Conservation (phyloP, 2,329 filamentous ascomycete genomes). For the Lecanosticta acicola region DNA sequence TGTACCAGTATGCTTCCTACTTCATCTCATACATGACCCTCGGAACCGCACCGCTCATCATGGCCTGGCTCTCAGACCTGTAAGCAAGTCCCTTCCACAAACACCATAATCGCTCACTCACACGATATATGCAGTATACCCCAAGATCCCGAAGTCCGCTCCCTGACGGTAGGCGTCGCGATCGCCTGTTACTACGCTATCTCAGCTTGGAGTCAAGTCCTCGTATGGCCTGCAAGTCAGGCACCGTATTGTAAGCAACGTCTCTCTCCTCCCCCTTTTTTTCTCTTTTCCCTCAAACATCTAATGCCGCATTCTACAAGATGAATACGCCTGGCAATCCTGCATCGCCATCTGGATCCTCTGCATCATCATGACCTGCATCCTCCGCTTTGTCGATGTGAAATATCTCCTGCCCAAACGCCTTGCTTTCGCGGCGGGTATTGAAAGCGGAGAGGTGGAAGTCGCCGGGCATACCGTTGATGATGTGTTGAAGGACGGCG, state of each 20-base stretch:
- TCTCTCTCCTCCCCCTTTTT: no score
- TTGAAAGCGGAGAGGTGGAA: constrained; percentile 16
- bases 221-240: constrained; percentile 49
- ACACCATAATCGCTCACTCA: neutral
- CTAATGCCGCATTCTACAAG: constrained; percentile 1
- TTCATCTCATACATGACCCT: constrained; percentile 47
- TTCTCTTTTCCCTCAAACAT: neutral
- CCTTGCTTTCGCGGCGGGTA: constrained; percentile 16
- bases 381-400: constrained; percentile 42
- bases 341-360: constrained; percentile 42
- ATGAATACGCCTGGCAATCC: constrained; percentile 47
- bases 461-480: constrained; percentile 17
- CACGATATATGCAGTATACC: constrained; percentile 33
- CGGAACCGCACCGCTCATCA: constrained; percentile 49
- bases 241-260: constrained; percentile 40
- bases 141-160: constrained; percentile 47
- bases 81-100: constrained; percentile 8
- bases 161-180: constrained; percentile 46
- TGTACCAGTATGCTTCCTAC: constrained; percentile 43
- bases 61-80: constrained; percentile 49
- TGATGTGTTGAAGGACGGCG: neutral
- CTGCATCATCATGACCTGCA: constrained; percentile 43
- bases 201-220: constrained; percentile 48
- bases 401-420: constrained; percentile 34
- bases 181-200: constrained; percentile 49